Percentiles rank a stretch among this genome's conserved stretches.
phyloP scores from a whole-genome alignment of 331 rosid species.

The Acacia pycnantha region DNA sequence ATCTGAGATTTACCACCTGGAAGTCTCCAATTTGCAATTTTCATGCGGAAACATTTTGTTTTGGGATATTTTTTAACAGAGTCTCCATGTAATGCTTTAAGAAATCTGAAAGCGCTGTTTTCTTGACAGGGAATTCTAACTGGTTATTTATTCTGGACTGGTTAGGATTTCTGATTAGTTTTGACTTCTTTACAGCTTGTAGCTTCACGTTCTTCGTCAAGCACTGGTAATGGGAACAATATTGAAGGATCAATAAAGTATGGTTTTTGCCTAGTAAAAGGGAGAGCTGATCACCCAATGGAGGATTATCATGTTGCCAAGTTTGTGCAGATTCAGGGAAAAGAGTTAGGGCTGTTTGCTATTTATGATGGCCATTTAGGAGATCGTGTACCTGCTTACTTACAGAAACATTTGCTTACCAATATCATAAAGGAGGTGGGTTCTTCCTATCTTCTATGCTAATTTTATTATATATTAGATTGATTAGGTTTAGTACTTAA shows the following conservation, averaged over 20 bases:
- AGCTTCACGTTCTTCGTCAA: slow-evolving; percentile 60
- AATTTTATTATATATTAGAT: slow-evolving; percentile 2
- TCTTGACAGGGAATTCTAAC: slow-evolving; percentile 8
- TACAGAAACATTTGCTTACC: slow-evolving; percentile 82
- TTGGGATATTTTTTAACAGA: slow-evolving; percentile 9
- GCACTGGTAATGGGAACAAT: slow-evolving; percentile 82
- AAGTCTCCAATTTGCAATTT: background rate
- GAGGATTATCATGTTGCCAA: slow-evolving; percentile 98
- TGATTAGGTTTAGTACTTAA: slow-evolving; percentile 15
- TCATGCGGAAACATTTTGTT: background rate
- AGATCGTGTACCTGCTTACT: slow-evolving; percentile 80
- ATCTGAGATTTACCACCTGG: background rate
- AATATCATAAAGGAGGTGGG: slow-evolving; percentile 83
- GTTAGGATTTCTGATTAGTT: slow-evolving; percentile 16
- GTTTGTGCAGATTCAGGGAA: slow-evolving; percentile 60
- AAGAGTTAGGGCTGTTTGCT: slow-evolving; percentile 89
- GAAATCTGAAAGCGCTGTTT: slow-evolving; percentile 16
- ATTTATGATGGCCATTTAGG: slow-evolving; percentile 93
- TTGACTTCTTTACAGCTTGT: slow-evolving; percentile 49
- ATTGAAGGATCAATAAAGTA: slow-evolving; percentile 68
- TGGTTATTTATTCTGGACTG: background rate
- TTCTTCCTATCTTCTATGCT: slow-evolving; percentile 18
- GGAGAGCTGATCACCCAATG: slow-evolving; percentile 97
- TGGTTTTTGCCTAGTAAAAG: slow-evolving; percentile 87
- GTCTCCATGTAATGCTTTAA: background rate